Percentiles rank a stretch among this genome's conserved stretches.
Conservation (phyloP, 208 protist genomes). For the Wallacemonas sp. region DNA sequence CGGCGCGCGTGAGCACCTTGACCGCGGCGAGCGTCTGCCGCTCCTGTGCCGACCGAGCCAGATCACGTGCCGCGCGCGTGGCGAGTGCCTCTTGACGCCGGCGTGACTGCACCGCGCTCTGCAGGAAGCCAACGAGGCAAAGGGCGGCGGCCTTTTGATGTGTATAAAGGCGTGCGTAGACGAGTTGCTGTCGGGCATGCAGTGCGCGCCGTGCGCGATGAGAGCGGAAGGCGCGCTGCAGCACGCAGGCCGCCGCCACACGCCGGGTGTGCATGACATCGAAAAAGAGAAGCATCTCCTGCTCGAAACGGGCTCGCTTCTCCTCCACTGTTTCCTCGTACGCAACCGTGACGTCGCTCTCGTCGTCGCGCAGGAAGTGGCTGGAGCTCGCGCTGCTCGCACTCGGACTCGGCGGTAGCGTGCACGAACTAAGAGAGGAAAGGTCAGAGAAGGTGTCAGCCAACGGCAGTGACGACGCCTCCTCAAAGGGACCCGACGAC, state of each 20-base stretch:
- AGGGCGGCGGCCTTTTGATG: slow-evolving; percentile 64
- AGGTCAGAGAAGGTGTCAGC: too few relatives aligned
- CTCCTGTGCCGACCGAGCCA: slow-evolving; percentile 24
- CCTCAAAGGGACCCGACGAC: too few relatives aligned
- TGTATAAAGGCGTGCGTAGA: slow-evolving; percentile 58
- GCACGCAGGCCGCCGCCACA: slow-evolving; percentile 29
- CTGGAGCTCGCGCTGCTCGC: neutral
- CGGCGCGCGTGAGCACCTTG: slow-evolving; percentile 28
- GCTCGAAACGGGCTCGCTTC: slow-evolving; percentile 53
- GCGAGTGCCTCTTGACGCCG: slow-evolving; percentile 9
- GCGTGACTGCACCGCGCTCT: slow-evolving; percentile 26
- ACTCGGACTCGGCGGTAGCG: neutral
- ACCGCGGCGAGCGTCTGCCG: slow-evolving; percentile 15
- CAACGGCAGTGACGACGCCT: too few relatives aligned
- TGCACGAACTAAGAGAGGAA: neutral
- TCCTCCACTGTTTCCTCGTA: slow-evolving; percentile 62
- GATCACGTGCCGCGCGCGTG: neutral
- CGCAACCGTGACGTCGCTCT: slow-evolving; percentile 36
- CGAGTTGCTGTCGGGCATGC: slow-evolving; percentile 45
- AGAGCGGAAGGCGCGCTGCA: slow-evolving; percentile 70
- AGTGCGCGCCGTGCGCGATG: slow-evolving; percentile 43
- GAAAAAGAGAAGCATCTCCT: slow-evolving; percentile 52
- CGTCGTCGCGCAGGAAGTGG: slow-evolving; percentile 10
- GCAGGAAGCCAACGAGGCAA: slow-evolving; percentile 50
- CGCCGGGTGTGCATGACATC: slow-evolving; percentile 31